These are phyloP conservation scores for Thalassiosira hispida DNA, from an alignment of 352 stramenopile species.

Conservation along the genomic window DNA sequence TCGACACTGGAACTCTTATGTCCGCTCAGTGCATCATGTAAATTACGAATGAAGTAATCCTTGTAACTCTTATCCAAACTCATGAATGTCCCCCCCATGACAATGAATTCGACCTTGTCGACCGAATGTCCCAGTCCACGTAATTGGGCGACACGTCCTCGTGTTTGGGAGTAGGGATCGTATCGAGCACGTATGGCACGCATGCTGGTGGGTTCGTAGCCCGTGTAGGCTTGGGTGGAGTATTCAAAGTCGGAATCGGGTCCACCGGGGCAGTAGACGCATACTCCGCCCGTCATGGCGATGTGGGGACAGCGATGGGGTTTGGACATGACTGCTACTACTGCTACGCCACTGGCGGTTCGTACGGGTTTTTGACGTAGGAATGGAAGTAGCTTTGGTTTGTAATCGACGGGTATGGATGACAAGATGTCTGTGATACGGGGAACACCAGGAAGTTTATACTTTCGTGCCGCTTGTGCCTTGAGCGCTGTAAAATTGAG, in stretches of 20 bases:
- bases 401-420: constrained; percentile 92
- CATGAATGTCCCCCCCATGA: constrained; percentile 98
- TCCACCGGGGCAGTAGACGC: constrained; percentile 95
- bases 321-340: constrained; percentile 98
- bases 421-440: constrained; percentile 96
- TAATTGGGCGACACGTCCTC: constrained; percentile 90
- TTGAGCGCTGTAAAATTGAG: constrained; percentile 95
- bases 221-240: constrained; percentile 95
- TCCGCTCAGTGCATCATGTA: constrained; percentile 95
- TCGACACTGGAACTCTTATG: constrained; percentile 90
- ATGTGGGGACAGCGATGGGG: constrained; percentile 97
- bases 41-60: constrained; percentile 95
- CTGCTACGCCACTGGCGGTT: constrained; percentile 93
- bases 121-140: constrained; percentile 90
- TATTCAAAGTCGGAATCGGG: constrained; percentile 98
- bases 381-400: constrained; percentile 89
- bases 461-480: constrained; percentile 90
- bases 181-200: constrained; percentile 94
- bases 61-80: constrained; percentile 92
- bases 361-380: constrained; percentile 95
- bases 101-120: constrained; percentile 98
- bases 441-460: constrained; percentile 91
- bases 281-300: constrained; percentile 96
- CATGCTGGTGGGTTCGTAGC: constrained; percentile 97
- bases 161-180: constrained; percentile 93